Percentiles rank a stretch among this genome's conserved stretches.
Conservation (phyloP, 2,329 filamentous ascomycete genomes). For the Hirsutella rhossiliensis region DNA sequence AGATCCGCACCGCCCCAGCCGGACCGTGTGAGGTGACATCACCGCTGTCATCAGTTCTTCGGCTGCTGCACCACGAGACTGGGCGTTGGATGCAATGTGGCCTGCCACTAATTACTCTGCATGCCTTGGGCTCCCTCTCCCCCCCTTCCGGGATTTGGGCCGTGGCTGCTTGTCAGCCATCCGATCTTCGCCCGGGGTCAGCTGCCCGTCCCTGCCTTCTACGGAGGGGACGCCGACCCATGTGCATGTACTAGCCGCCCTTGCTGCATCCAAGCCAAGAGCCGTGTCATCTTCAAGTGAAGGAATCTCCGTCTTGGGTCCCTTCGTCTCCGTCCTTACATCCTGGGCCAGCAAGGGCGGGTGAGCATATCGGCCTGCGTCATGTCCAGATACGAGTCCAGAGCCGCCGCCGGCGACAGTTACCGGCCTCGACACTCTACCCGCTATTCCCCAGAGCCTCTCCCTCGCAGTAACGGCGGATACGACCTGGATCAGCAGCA, state of each 20-base stretch:
- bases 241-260: background rate
- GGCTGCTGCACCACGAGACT: too few relatives aligned
- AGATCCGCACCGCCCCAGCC: too few relatives aligned
- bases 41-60: too few relatives aligned
- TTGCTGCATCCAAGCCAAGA: background rate
- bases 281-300: background rate
- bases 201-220: background rate
- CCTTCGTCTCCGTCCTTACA: background rate
- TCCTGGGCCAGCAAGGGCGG: background rate
- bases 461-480: constrained; percentile 15
- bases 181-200: background rate
- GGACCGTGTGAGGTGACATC: too few relatives aligned
- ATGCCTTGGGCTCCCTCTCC: too few relatives aligned
- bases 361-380: background rate
- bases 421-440: constrained; percentile 11
- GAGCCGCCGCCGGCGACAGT: constrained; percentile 11
- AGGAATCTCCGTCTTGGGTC: background rate
- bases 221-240: too few relatives aligned
- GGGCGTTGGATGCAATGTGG: too few relatives aligned
- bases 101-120: too few relatives aligned
- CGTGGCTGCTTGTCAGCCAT: too few relatives aligned
- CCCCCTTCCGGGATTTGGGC: too few relatives aligned
- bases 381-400: constrained; percentile 10
- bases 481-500: background rate
- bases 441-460: constrained; percentile 18